Conservation (phyloP, 495 filamentous ascomycete genomes). For the Talaromyces proteolyticus region DNA sequence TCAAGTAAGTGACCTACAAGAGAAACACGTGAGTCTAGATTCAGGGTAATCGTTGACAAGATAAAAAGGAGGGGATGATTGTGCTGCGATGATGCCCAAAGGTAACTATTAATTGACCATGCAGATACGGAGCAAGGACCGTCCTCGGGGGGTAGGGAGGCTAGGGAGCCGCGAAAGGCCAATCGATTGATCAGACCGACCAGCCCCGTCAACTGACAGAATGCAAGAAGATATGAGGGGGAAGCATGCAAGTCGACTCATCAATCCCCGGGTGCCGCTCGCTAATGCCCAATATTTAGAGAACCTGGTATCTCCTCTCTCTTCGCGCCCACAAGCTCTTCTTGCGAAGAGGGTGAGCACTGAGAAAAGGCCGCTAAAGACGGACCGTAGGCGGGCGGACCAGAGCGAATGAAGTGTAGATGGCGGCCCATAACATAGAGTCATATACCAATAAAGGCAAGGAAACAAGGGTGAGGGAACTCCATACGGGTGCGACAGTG, state of each 20-base stretch:
- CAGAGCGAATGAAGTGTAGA: conserved; percentile 17
- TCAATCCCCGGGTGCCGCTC: too few species aligned
- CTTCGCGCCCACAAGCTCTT: too few species aligned
- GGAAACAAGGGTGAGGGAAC: neutral
- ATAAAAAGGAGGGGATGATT: neutral
- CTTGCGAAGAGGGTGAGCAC: neutral
- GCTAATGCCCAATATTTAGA: too few species aligned
- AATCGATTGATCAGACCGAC: too few species aligned
- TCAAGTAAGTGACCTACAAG: conserved; percentile 53
- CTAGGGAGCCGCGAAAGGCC: too few species aligned
- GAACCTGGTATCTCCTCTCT: too few species aligned
- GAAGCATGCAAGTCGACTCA: too few species aligned
- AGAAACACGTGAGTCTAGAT: neutral
- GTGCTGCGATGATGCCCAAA: neutral
- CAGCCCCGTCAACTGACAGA: too few species aligned
- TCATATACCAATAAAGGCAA: neutral
- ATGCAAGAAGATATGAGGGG: too few species aligned
- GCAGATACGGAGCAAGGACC: too few species aligned
- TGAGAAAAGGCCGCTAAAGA: conserved; percentile 13
- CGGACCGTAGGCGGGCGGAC: conserved; percentile 21
- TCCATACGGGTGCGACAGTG: too few species aligned
- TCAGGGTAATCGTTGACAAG: neutral
- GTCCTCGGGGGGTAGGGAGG: too few species aligned
- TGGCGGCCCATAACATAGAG: neutral
- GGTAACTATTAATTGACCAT: neutral